A percentile compares a stretch with the other conserved stretches of the same genome.
Conservation (phyloP, 805 yeast species). For the Babjeviella inositovora region DNA sequence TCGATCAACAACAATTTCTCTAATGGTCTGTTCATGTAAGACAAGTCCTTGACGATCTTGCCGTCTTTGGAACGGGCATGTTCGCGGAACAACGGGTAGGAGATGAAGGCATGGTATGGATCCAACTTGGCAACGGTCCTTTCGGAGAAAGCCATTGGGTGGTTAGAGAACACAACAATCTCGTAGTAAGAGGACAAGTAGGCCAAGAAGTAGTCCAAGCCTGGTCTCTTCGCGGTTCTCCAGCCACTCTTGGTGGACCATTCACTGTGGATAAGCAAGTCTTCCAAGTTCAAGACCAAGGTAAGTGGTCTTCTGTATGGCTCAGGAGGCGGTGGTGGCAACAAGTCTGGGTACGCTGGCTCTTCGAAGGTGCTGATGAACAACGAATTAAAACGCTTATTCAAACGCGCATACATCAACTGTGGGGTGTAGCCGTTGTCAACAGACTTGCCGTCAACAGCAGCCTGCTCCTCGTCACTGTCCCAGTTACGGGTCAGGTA, state of each 20-base stretch:
- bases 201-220: slow-evolving; percentile 90
- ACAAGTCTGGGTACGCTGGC: slow-evolving; percentile 83
- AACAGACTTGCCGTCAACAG: slow-evolving; percentile 33
- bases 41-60: slow-evolving; percentile 75
- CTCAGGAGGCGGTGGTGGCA: slow-evolving; percentile 87
- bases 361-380: slow-evolving; percentile 80
- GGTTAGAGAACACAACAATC: slow-evolving; percentile 78
- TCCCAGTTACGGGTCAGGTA: slow-evolving; percentile 83
- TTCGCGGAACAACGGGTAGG: slow-evolving; percentile 80
- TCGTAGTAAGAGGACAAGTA: slow-evolving; percentile 93
- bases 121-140: slow-evolving; percentile 77
- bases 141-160: slow-evolving; percentile 75
- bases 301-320: slow-evolving; percentile 90
- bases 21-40: slow-evolving; percentile 82
- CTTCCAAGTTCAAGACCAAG: slow-evolving; percentile 78
- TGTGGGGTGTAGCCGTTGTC: slow-evolving; percentile 54
- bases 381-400: slow-evolving; percentile 55
- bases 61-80: slow-evolving; percentile 87
- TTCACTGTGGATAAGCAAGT: slow-evolving; percentile 75
- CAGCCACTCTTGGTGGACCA: slow-evolving; percentile 92
- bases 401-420: slow-evolving; percentile 53
- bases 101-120: slow-evolving; percentile 80
- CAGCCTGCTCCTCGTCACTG: slow-evolving; percentile 42
- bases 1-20: slow-evolving; percentile 71
- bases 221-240: slow-evolving; percentile 99